Conservation (phyloP, 345 rosid genomes). For the thale cress (Arabidopsis thaliana) region TAIR10.1 NC_003076.8:19517001-19517500, state of each 20-base stretch:
- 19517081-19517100: constrained; percentile 57
- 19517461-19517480: constrained; percentile 59
- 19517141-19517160: constrained; percentile 69
- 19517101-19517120: constrained; percentile 62
- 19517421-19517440: constrained; percentile 65
- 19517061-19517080: constrained; percentile 63
- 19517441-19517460: constrained; percentile 58
- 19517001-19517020: constrained; percentile 79
- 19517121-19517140: constrained; percentile 50
- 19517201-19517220: constrained; percentile 72
- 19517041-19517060: constrained; percentile 94
- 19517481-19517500: constrained; percentile 45
- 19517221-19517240: constrained; percentile 89
- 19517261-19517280: constrained; percentile 67
- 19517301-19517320: constrained; percentile 52
- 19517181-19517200: constrained; percentile 69
- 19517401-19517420: constrained; percentile 49
- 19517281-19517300: constrained; percentile 48
- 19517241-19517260: constrained; percentile 65
- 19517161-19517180: constrained; percentile 75
- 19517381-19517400: constrained; percentile 61
- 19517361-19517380: constrained; percentile 76
- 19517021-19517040: constrained; percentile 82
- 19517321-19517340: constrained; percentile 62
- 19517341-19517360: constrained; percentile 57